Percentiles rank a stretch among this genome's conserved stretches.
These are phyloP conservation scores for Ogataea allantospora DNA, from an alignment of 805 yeast genomes.

Conservation along the genomic window DNA sequence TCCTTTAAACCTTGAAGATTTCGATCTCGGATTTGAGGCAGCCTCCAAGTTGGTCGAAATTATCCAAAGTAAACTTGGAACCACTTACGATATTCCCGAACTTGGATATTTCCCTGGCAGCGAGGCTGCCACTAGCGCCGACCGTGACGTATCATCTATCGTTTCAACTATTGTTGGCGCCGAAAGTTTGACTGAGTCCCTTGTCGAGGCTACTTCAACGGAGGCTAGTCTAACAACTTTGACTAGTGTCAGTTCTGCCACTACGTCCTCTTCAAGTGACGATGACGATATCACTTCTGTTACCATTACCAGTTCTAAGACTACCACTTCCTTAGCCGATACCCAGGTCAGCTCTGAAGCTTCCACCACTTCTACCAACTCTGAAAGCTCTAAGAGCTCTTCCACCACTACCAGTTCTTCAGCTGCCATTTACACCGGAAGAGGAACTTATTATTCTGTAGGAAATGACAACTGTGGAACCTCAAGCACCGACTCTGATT, in stretches of 20 bases:
- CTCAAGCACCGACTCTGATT: constrained; percentile 39
- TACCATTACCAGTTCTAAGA: constrained; percentile 4
- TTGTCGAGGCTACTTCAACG: background rate
- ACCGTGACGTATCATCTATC: too few species aligned
- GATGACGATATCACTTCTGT: constrained; percentile 8
- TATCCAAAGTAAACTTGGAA: background rate
- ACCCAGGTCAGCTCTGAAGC: background rate
- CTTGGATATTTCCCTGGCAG: background rate
- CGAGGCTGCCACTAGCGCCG: too few species aligned
- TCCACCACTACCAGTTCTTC: constrained; percentile 5
- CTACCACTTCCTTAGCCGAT: constrained; percentile 1
- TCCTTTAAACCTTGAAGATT: constrained; percentile 9
- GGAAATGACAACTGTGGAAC: constrained; percentile 53
- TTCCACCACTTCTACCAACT: constrained; percentile 2
- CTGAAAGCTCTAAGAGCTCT: background rate
- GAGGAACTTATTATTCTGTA: constrained; percentile 50
- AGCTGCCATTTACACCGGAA: constrained; percentile 31
- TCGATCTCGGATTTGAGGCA: background rate
- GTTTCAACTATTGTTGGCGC: too few species aligned
- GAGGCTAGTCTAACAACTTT: background rate
- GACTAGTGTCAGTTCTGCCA: background rate
- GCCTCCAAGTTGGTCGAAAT: background rate
- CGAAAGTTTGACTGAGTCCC: too few species aligned
- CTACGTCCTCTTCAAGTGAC: constrained; percentile 8
- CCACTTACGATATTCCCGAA: background rate